phyloP scores from a whole-genome alignment of 345 rosid genomes.

The Dipteronia sinensis region DNA sequence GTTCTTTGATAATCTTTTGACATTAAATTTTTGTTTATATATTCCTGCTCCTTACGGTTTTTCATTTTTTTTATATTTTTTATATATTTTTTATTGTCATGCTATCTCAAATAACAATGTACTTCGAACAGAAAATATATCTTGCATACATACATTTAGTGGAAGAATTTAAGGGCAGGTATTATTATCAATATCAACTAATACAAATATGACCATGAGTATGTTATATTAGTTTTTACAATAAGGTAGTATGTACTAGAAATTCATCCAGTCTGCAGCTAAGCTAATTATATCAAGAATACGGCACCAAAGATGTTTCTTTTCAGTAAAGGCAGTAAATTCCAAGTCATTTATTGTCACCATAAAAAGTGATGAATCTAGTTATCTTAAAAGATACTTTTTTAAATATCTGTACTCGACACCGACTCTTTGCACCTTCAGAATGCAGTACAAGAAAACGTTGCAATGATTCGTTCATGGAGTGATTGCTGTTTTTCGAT shows the following conservation, averaged over 20 bases:
- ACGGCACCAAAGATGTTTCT: not conserved
- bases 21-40: not conserved
- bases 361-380: not conserved
- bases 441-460: not conserved
- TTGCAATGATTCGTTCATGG: not conserved
- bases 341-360: not conserved
- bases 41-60: not conserved
- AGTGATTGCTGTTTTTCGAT: not conserved
- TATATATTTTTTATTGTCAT: not conserved
- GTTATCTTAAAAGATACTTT: not conserved
- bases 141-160: not conserved
- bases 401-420: not conserved
- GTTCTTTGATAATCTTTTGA: not conserved
- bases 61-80: not conserved
- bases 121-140: not conserved
- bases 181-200: not conserved
- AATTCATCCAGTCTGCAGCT: not conserved
- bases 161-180: not conserved
- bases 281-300: not conserved
- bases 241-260: not conserved
- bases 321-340: not conserved
- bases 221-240: not conserved
- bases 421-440: not conserved
- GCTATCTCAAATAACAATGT: not conserved
- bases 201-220: not conserved